phyloP scores from a whole-genome alignment of 768 basidiomycete species.

The Leccinum incarnatum region DNA sequence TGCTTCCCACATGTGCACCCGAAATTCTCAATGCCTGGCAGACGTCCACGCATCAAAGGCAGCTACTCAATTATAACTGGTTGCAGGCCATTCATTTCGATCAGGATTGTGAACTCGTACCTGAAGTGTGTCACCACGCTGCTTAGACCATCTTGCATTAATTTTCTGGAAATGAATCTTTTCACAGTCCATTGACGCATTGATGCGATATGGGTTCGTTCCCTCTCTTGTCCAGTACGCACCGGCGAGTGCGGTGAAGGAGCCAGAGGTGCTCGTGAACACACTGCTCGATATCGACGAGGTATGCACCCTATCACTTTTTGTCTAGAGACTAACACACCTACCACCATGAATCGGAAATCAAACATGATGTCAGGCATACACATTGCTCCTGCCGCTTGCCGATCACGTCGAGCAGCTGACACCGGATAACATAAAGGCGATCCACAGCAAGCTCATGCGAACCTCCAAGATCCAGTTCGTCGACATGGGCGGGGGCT shows the following conservation, averaged over 20 bases:
- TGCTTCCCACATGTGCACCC: slow-evolving; percentile 25
- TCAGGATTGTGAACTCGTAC: slow-evolving; percentile 23
- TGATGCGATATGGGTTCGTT: slow-evolving; percentile 27
- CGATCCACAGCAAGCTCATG: slow-evolving; percentile 30
- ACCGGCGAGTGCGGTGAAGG: slow-evolving; percentile 23
- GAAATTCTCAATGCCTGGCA: slow-evolving; percentile 30
- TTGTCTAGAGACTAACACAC: neutral
- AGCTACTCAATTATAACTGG: slow-evolving; percentile 32
- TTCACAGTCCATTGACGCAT: slow-evolving; percentile 25
- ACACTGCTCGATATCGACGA: slow-evolving; percentile 27
- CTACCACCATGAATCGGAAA: neutral
- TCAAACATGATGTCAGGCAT: slow-evolving; percentile 19
- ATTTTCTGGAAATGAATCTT: neutral
- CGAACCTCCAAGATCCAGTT: slow-evolving; percentile 31
- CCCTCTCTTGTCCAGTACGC: slow-evolving; percentile 24
- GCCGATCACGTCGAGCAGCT: slow-evolving; percentile 25
- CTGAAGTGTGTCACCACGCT: slow-evolving; percentile 14
- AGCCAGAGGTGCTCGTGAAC: slow-evolving; percentile 21
- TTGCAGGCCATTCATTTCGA: slow-evolving; percentile 30
- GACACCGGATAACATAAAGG: slow-evolving; percentile 30
- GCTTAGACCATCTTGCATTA: neutral
- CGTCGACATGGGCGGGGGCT: slow-evolving; percentile 8
- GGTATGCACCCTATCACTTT: slow-evolving; percentile 6
- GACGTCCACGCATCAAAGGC: slow-evolving; percentile 22
- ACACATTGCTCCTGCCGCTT: slow-evolving; percentile 19